Percentiles rank a stretch among this genome's conserved stretches.
phyloP scores from a whole-genome alignment of 1,284 basidiomycete genomes.

The Leucoagaricus sp. region DNA sequence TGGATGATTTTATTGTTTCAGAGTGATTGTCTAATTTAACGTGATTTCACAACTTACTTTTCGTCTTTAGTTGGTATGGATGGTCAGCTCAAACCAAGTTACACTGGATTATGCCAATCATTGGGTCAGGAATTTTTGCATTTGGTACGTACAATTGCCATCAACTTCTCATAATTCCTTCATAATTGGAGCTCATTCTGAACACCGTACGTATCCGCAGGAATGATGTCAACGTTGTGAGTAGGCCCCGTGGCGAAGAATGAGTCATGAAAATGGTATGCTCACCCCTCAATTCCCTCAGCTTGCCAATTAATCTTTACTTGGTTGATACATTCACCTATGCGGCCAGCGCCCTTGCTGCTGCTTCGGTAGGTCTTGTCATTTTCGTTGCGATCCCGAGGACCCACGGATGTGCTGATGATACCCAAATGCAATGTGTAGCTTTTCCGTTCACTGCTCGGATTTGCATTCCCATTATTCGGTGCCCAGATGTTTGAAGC shows the following conservation, averaged over 20 bases:
- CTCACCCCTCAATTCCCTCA: slow-evolving; percentile 25
- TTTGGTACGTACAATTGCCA: slow-evolving; percentile 30
- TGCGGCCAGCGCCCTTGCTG: slow-evolving; percentile 68
- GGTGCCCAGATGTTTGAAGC: slow-evolving; percentile 66
- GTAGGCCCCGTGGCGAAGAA: slow-evolving; percentile 19
- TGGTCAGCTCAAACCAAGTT: slow-evolving; percentile 63
- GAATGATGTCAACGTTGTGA: slow-evolving; percentile 58
- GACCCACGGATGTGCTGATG: slow-evolving; percentile 7
- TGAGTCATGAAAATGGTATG: not conserved
- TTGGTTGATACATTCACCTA: slow-evolving; percentile 71
- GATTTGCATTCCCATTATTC: slow-evolving; percentile 74
- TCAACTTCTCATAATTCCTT: not conserved
- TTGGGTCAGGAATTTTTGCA: slow-evolving; percentile 50
- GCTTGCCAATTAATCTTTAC: slow-evolving; percentile 68
- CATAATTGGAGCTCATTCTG: not conserved
- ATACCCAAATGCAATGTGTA: no score
- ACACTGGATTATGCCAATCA: slow-evolving; percentile 76
- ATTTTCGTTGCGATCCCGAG: no score
- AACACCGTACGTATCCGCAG: slow-evolving; percentile 24
- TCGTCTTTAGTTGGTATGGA: slow-evolving; percentile 59
- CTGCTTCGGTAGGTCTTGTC: slow-evolving; percentile 56
- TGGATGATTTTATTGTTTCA: not conserved
- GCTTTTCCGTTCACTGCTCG: slow-evolving; percentile 71
- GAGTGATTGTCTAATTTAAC: not conserved
- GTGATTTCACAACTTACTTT: slow-evolving; percentile 1